Conservation (phyloP, 2,329 filamentous ascomycete genomes). For the Rosellinia necatrix region DNA sequence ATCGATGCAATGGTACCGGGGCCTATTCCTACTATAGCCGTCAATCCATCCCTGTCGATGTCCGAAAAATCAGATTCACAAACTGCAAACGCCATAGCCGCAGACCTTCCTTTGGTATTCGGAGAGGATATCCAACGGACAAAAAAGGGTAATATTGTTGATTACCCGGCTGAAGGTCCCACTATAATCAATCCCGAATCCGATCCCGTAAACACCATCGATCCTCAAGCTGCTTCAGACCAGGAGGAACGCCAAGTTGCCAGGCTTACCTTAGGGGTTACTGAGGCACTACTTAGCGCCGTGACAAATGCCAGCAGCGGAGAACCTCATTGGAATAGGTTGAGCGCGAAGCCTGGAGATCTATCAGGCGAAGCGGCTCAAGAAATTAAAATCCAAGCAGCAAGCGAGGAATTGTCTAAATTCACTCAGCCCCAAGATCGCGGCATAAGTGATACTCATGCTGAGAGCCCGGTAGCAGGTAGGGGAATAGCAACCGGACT, state of each 20-base stretch:
- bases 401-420: neutral
- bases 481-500: slow-evolving; percentile 26
- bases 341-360: slow-evolving; percentile 23
- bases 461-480: slow-evolving; percentile 48
- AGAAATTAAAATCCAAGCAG: neutral
- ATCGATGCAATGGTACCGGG: slow-evolving; percentile 36
- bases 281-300: too few species aligned
- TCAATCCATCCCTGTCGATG: neutral
- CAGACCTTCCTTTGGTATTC: neutral
- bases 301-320: too few species aligned
- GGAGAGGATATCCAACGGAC: neutral
- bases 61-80: neutral
- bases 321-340: slow-evolving; percentile 30
- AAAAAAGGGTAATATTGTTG: neutral
- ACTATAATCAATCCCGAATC: slow-evolving; percentile 15
- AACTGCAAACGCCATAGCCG: neutral
- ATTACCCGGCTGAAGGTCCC: neutral
- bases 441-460: slow-evolving; percentile 35
- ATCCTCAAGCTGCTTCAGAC: neutral
- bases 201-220: slow-evolving; percentile 4
- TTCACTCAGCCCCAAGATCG: neutral
- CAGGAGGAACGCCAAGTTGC: neutral
- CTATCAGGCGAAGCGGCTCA: slow-evolving; percentile 1
- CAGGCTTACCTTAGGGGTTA: slow-evolving; percentile 27
- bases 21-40: slow-evolving; percentile 32